Evolutionary conservation across 805 yeast genomes (phyloP), one percentile per base, ranked within the genome.

Genomic region (Brettanomyces sp.): DNA sequence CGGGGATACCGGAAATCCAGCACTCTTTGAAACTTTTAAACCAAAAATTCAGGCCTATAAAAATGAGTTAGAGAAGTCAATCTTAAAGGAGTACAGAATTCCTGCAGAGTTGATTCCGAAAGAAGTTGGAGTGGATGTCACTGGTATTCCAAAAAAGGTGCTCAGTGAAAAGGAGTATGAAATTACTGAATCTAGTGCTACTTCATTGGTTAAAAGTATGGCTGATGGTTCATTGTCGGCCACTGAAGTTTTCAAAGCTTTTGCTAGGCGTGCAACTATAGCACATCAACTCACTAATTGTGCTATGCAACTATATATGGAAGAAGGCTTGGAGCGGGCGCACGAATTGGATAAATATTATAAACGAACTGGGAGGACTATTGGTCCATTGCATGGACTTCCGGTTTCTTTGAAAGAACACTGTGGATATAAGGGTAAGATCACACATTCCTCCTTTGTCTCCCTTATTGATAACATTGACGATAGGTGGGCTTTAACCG

Each of bases 401-500:
- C 85, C 85, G 5, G 64, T 79, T 44, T 77, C 84, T 1, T 60
- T 79, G 48, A 80, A 80, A 58, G 85, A 79, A 52, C 78, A 79
- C 39, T 69, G 66, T 52, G 59, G 64, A 43, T 69, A 69, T 47
- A 65, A 60, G 41, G 82, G 79, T 37, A 70, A 64, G 46, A 73
- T 74, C 54, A 70, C 80, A 1, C 73, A 74, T 45, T 71, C 70
- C 13, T 76, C 78, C 4, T 73, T 68, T 52, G 72, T 75, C 34
- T 53, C 61, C 14, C 49, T 51, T 43, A 55, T 70, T 23, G 67
- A 66, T 49, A 64, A 69, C 51, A 70, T 76, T 14, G 54, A 67
- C 8, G 49, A 52, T 7, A 57, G 59, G 21, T 76, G 71, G 54
- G 58, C 71, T 6, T 57, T 70, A 9, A 54, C 70, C 22, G 68